Conservation (phyloP, 2,329 filamentous ascomycete species). For the Macroventuria anomochaeta region DNA sequence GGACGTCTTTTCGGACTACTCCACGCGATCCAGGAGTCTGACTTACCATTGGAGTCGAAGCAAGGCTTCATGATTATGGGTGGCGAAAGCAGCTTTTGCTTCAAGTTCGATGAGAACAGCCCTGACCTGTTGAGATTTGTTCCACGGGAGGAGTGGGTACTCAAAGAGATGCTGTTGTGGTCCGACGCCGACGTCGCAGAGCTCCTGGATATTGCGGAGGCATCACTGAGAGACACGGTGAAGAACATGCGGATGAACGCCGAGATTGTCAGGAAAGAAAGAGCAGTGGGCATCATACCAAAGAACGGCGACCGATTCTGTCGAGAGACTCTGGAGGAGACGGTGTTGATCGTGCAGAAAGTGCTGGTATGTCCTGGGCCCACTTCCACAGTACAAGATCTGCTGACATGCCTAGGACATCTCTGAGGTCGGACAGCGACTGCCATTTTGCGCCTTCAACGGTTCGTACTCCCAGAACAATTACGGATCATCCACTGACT, state of each 20-base stretch:
- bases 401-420: slow-evolving; percentile 63
- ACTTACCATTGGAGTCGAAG: slow-evolving; percentile 71
- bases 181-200: slow-evolving; percentile 75
- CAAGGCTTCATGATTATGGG: slow-evolving; percentile 89
- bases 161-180: slow-evolving; percentile 80
- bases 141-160: slow-evolving; percentile 71
- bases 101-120: slow-evolving; percentile 72
- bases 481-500: slow-evolving; percentile 21
- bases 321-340: slow-evolving; percentile 92
- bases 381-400: not conserved
- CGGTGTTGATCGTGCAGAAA: slow-evolving; percentile 91
- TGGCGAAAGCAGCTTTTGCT: slow-evolving; percentile 95
- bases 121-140: slow-evolving; percentile 73
- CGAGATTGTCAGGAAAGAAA: slow-evolving; percentile 82
- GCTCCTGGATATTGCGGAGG: slow-evolving; percentile 89
- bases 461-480: slow-evolving; percentile 54
- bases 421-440: slow-evolving; percentile 67
- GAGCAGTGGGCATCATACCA: slow-evolving; percentile 63
- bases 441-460: slow-evolving; percentile 98
- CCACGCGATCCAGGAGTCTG: slow-evolving; percentile 72
- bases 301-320: slow-evolving; percentile 71
- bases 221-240: slow-evolving; percentile 81
- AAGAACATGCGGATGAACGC: slow-evolving; percentile 80
- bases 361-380: slow-evolving; percentile 62
- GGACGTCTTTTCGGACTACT: slow-evolving; percentile 85